Conservation (phyloP, 2,329 filamentous ascomycete genomes). For the Acephala macrosclerotiorum region DNA sequence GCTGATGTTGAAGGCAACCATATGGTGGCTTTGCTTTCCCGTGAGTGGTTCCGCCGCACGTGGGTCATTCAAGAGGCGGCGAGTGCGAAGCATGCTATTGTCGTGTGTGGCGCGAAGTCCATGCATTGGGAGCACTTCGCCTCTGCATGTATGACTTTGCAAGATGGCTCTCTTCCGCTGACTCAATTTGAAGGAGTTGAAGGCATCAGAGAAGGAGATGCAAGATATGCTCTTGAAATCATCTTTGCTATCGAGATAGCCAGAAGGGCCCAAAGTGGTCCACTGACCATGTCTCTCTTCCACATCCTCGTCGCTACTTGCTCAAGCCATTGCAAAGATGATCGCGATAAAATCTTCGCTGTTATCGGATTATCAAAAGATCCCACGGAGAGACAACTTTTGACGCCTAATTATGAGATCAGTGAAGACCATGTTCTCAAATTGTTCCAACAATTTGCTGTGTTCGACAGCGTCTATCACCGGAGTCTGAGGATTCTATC, state of each 20-base stretch:
- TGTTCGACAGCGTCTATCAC: not conserved
- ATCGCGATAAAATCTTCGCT: not conserved
- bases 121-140: conserved; percentile 2
- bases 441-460: not conserved
- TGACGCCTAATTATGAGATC: not conserved
- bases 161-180: not conserved
- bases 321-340: not conserved
- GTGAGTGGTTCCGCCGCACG: not conserved
- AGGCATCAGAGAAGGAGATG: not conserved
- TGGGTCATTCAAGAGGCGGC: not conserved
- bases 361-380: not conserved
- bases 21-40: not conserved
- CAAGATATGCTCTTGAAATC: not conserved
- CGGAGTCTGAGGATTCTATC: not conserved
- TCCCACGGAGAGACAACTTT: not conserved
- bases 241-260: not conserved
- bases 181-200: not conserved
- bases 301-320: not conserved
- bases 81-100: not conserved
- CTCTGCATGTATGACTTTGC: not conserved
- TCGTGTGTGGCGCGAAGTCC: not conserved
- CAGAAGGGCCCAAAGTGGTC: not conserved
- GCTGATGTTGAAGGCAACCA: not conserved
- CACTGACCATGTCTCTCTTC: not conserved
- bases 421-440: not conserved